These are phyloP conservation scores for Leishmania guyanensis DNA, from an alignment of 208 protist species.

Conservation along the genomic window DNA sequence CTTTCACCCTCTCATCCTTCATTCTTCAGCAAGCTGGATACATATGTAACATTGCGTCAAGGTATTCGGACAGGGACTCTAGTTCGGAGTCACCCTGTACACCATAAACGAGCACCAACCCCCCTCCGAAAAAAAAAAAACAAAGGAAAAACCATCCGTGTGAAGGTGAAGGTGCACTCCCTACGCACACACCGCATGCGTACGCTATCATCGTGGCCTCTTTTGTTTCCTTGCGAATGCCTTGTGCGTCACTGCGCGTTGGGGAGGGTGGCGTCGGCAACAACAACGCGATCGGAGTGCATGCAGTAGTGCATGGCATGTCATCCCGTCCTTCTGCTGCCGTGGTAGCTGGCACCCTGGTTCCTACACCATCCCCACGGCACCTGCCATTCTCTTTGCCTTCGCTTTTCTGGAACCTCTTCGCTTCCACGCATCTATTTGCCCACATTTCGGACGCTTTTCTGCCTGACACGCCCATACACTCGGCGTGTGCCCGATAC, in stretches of 20 bases:
- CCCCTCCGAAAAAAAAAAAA: no score
- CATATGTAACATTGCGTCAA: neutral
- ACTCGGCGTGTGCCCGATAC: neutral
- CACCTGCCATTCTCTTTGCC: neutral
- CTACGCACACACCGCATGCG: neutral
- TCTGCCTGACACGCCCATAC: neutral
- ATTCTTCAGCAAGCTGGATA: neutral
- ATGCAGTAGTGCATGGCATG: neutral
- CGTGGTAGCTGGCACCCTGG: neutral
- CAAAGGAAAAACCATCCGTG: neutral
- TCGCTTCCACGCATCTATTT: neutral
- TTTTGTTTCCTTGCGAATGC: neutral
- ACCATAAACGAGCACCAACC: neutral
- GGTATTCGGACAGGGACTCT: neutral
- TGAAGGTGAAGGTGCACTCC: neutral
- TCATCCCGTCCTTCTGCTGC: neutral
- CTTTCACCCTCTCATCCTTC: neutral
- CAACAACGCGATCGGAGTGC: neutral
- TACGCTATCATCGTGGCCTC: neutral
- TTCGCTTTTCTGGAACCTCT: neutral
- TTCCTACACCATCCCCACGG: neutral
- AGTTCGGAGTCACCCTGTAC: neutral
- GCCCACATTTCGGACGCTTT: neutral
- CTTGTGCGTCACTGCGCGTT: neutral
- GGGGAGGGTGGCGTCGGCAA: neutral